phyloP scores from a whole-genome alignment of 1,284 basidiomycete genomes.

The Kalmanozyma brasiliensis region DNA sequence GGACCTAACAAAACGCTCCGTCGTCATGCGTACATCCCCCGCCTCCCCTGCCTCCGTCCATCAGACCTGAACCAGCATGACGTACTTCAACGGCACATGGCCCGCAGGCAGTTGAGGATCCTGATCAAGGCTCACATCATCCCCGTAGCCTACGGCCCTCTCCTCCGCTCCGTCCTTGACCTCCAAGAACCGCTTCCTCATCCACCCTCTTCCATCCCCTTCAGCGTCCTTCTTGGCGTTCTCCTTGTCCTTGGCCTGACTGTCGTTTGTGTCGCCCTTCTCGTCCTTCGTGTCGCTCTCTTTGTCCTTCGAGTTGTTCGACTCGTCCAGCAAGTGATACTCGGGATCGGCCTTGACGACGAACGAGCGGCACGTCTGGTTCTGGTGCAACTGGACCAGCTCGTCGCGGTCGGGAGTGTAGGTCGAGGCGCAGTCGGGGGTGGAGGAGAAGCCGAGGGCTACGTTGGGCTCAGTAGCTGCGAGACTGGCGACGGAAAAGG shows the following conservation, averaged over 20 bases:
- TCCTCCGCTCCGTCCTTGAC: background rate
- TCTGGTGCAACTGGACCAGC: background rate
- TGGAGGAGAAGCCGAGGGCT: slow-evolving; percentile 17
- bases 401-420: slow-evolving; percentile 6
- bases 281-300: background rate
- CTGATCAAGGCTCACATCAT: too few relatives aligned
- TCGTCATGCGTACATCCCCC: slow-evolving; percentile 6
- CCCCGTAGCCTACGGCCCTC: background rate
- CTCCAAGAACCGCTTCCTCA: too few relatives aligned
- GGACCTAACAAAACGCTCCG: background rate
- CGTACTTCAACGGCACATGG: slow-evolving; percentile 4
- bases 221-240: too few relatives aligned
- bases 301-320: too few relatives aligned
- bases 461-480: background rate
- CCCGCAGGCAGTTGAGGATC: too few relatives aligned
- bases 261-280: too few relatives aligned
- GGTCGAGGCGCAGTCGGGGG: slow-evolving; percentile 18
- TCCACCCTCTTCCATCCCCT: too few relatives aligned
- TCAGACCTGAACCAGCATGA: slow-evolving; percentile 19
- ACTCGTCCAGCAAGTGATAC: too few relatives aligned
- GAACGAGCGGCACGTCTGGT: background rate
- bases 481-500: slow-evolving; percentile 12
- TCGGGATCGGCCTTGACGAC: background rate
- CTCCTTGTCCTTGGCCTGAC: background rate
- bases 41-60: too few relatives aligned